These are phyloP conservation scores for Nakaseomyces bracarensis DNA, from an alignment of 1,139 yeast species.

Conservation along the genomic window DNA sequence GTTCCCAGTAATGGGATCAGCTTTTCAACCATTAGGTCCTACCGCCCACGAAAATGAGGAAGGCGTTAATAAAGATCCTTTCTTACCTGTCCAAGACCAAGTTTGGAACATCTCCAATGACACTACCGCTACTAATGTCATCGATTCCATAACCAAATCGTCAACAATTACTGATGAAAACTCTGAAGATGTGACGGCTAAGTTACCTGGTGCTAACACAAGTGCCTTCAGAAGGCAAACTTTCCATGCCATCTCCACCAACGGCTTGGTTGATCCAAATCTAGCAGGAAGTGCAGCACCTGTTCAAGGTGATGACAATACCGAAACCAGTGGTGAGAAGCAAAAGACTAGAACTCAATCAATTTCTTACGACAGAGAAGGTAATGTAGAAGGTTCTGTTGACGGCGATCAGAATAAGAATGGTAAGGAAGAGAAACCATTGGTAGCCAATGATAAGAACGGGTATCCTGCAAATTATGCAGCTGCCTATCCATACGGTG, in stretches of 20 bases:
- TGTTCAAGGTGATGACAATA: constrained; percentile 8
- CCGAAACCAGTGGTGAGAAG: constrained; percentile 13
- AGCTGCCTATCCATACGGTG: constrained; percentile 33
- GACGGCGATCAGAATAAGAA: constrained; percentile 5
- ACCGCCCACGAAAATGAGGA: constrained; percentile 6
- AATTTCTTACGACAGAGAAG: constrained; percentile 21
- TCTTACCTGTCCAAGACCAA: constrained; percentile 13
- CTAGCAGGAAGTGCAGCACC: constrained; percentile 2
- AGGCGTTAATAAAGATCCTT: constrained; percentile 5
- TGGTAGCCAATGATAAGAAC: constrained; percentile 6
- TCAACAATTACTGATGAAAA: constrained; percentile 10
- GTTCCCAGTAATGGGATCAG: constrained; percentile 14
- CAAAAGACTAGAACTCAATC: constrained; percentile 26
- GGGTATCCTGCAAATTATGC: constrained; percentile 16
- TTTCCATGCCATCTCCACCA: constrained; percentile 35
- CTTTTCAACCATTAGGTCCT: constrained; percentile 10
- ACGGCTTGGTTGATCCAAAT: constrained; percentile 28
- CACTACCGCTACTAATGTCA: constrained; percentile 4
- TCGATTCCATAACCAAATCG: constrained; percentile 10
- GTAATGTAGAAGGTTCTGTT: not conserved
- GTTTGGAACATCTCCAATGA: constrained; percentile 13
- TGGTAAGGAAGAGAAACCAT: constrained; percentile 8
- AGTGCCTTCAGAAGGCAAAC: constrained; percentile 34
- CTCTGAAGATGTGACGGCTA: constrained; percentile 9
- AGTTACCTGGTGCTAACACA: constrained; percentile 15